Base-by-base conservation (phyloP, 2,329 filamentous ascomycete species). In the Exophiala calicioides region DNA sequence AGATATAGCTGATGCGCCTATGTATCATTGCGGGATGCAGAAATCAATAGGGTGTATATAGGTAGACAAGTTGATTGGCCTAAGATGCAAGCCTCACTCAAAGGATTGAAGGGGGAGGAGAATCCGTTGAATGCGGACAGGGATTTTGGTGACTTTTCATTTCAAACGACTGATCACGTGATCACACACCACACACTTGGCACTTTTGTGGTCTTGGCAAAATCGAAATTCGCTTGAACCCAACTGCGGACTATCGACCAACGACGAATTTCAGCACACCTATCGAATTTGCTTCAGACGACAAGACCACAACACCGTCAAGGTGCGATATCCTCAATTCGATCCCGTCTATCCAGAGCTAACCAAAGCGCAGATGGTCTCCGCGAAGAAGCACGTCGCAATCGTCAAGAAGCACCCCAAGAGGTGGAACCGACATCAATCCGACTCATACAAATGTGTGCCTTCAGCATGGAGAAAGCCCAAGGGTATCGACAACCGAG, bases 321-420 rank as follows among this genome's bases (percentile, higher is more conserved):
- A 47, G 24, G 24, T 41, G 9, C 12, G 20, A 47, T 60, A 62
- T 60, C 58, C 61, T 62, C 58, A 64, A 63, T 62, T 27, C 26
- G 21, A 23, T 20, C 9, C 34, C 24, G 31, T 6, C 16, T n/a
- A 16, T 27, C 18, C 34, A 5, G 15, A 15, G 30, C 42, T 50
- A 23, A 50, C 43, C 31, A 8, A 40, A 20, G 30, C 30, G 16
- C 58, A 91, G 90, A 97, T 97, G 93, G 90, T 91, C 82, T 83
- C 90, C 86, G 88, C 91, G 78, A 95, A 94, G 88, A 94, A 95
- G 83, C 93, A 97, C 79, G 84, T 97, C 73, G 86, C 90, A 70
- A 98, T 98, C 83, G 88, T 98, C 72, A 98, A 98, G 89, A 98
- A 98, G 90, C 90, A 90, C 83, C 90, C 86, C 70, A 89, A 90